These are phyloP conservation scores for Fusarium albosuccineum DNA, from an alignment of 2,329 filamentous ascomycete species.

Conservation along the genomic window DNA sequence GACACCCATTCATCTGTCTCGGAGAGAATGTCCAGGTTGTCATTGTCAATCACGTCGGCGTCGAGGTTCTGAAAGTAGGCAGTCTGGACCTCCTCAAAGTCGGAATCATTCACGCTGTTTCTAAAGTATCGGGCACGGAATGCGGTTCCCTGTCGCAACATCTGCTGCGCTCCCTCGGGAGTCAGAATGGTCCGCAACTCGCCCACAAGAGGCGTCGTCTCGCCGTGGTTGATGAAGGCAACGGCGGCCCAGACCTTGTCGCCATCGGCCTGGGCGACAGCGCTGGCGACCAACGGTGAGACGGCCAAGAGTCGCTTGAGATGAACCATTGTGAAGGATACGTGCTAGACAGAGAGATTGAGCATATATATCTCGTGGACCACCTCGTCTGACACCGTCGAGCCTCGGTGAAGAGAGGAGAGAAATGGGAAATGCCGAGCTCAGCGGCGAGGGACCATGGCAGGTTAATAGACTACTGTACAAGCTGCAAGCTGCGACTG, in stretches of 20 bases:
- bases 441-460: constrained; percentile 18
- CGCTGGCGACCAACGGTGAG: constrained; percentile 38
- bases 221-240: constrained; percentile 65
- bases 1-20: constrained; percentile 64
- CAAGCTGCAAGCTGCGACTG: constrained; percentile 15
- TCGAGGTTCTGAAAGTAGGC: constrained; percentile 59
- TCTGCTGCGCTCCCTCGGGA: constrained; percentile 66
- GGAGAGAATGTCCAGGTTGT: constrained; percentile 59
- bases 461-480: constrained; percentile 18
- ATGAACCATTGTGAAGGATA: constrained; percentile 36
- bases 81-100: constrained; percentile 43
- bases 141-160: constrained; percentile 61
- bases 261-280: constrained; percentile 49
- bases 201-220: constrained; percentile 61
- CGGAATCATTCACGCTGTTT: constrained; percentile 38
- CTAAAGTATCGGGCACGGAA: constrained; percentile 64
- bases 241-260: constrained; percentile 64
- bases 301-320: constrained; percentile 26
- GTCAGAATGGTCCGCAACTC: constrained; percentile 57
- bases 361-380: neutral
- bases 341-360: neutral
- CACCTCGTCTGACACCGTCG: constrained; percentile 22
- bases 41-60: constrained; percentile 61
- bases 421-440: constrained; percentile 18
- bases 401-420: constrained; percentile 16